A percentile compares a stretch with the other conserved stretches of the same genome.
Evolutionary conservation across 2,329 filamentous ascomycete species (phyloP).

Genomic region (Zasmidium cellare): DNA sequence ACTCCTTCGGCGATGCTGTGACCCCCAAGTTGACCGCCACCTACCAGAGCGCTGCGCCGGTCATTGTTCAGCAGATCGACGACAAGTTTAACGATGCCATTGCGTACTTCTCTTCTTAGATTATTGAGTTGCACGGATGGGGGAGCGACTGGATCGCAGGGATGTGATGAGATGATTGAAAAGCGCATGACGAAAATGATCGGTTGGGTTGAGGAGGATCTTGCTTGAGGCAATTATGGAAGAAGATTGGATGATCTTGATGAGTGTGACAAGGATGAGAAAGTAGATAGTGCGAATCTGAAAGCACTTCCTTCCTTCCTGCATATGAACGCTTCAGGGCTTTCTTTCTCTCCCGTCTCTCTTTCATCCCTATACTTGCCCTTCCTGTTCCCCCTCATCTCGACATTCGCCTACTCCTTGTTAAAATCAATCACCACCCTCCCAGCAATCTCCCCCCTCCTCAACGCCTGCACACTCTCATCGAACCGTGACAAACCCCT

Average conservation of each 20-base stretch:
- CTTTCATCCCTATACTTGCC: too few species aligned
- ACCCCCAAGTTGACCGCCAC: constrained; percentile 7
- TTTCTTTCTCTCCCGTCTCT: too few species aligned
- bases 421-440: constrained; percentile 58
- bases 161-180: not conserved
- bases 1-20: constrained; percentile 6
- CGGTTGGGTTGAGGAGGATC: not conserved
- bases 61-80: constrained; percentile 11
- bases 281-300: too few species aligned
- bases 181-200: not conserved
- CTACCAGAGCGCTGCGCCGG: constrained; percentile 8
- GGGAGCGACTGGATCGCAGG: not conserved
- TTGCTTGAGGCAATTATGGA: not conserved
- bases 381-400: too few species aligned
- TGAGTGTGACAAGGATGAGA: too few species aligned
- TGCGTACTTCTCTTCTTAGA: not conserved
- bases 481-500: constrained; percentile 48
- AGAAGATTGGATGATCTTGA: too few species aligned
- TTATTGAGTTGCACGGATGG: not conserved
- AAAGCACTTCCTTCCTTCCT: too few species aligned
- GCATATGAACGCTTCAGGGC: too few species aligned
- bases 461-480: constrained; percentile 52
- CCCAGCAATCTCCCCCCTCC: constrained; percentile 52
- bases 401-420: constrained; percentile 24
- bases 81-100: constrained; percentile 7